Conservation (phyloP, 2,329 filamentous ascomycete species). For the Colletotrichum lindemuthianum region DNA sequence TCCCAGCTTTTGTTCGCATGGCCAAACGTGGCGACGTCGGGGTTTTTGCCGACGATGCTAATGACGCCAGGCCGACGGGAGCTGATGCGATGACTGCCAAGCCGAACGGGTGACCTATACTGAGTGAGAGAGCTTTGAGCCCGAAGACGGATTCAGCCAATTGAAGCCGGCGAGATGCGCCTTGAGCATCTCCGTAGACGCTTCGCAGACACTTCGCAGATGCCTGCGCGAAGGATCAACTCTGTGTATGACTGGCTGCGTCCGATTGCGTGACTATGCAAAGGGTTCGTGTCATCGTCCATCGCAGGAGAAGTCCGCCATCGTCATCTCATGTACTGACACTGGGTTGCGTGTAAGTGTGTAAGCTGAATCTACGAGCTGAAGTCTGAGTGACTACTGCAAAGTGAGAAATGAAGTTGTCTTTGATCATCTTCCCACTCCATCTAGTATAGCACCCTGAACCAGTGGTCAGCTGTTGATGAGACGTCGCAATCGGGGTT, state of each 20-base stretch:
- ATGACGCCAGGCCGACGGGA: neutral
- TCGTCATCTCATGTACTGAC: constrained; percentile 9
- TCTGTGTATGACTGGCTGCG: neutral
- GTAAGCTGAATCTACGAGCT: too few species aligned
- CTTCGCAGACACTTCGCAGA: neutral
- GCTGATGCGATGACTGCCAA: constrained; percentile 10
- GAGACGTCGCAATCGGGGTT: too few species aligned
- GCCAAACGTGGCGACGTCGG: neutral
- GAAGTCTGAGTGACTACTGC: too few species aligned
- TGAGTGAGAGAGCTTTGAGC: neutral
- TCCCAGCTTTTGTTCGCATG: neutral
- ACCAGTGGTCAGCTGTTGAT: too few species aligned
- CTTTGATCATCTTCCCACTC: too few species aligned
- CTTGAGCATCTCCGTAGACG: neutral
- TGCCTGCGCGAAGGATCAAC: neutral
- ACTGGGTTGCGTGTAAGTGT: too few species aligned
- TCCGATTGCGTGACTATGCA: constrained; percentile 21
- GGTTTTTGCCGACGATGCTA: neutral
- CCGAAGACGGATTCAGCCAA: neutral
- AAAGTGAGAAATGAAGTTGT: too few species aligned
- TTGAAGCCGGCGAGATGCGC: neutral
- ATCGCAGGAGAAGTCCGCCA: too few species aligned
- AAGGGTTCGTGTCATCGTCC: neutral
- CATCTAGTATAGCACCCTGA: too few species aligned
- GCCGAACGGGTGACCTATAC: neutral